Evolutionary conservation across 2,329 filamentous ascomycete species (phyloP).

Genomic region (Didymella keratinophila): DNA sequence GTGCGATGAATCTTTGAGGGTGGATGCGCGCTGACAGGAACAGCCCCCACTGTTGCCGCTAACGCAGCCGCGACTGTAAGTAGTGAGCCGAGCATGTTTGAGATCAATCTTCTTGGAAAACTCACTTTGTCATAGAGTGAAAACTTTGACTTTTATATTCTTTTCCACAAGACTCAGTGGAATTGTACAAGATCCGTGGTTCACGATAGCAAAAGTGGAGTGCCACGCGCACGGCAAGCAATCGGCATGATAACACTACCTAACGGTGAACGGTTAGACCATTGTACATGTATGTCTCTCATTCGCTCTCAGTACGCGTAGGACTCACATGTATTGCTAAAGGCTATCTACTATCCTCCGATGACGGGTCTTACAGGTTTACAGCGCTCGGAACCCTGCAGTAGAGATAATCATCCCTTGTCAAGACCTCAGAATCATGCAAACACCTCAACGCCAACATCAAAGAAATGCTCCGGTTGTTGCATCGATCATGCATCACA

Average conservation of each 20-base stretch:
- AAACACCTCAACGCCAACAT: too few species aligned
- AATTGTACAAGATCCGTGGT: not conserved
- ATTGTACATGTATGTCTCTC: not conserved
- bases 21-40: conserved; percentile 11
- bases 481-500: too few species aligned
- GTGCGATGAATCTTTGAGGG: not conserved
- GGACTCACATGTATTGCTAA: conserved; percentile 6
- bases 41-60: conserved; percentile 6
- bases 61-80: not conserved
- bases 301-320: not conserved
- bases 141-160: not conserved
- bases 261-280: not conserved
- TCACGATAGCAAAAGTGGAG: conserved; percentile 5
- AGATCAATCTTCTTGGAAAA: not conserved
- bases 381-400: too few species aligned
- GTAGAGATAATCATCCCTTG: too few species aligned
- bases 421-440: too few species aligned
- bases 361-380: not conserved
- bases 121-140: not conserved
- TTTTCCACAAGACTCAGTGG: not conserved
- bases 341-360: not conserved
- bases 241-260: conserved; percentile 10
- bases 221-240: not conserved
- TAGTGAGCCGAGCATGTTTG: conserved; percentile 1
- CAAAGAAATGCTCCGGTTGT: too few species aligned